A percentile compares a stretch with the other conserved stretches of the same genome.
Conservation (phyloP, 2,329 filamentous ascomycete species). For the Ceratocystis colombiana region DNA sequence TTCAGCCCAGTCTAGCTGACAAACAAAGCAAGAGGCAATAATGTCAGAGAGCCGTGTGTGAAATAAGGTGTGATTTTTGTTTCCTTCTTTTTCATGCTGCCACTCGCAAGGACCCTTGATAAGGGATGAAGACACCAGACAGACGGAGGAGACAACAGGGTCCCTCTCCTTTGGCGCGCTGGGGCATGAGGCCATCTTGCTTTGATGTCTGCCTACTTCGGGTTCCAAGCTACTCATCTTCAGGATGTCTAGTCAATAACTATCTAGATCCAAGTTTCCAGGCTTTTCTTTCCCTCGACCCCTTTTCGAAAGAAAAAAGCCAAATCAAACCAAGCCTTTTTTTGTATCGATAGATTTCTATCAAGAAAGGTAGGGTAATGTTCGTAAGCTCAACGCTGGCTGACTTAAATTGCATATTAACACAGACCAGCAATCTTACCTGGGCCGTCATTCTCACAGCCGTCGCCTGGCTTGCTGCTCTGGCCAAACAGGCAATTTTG, state of each 20-base stretch:
- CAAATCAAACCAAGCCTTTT: background rate
- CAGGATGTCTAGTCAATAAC: background rate
- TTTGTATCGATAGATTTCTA: background rate
- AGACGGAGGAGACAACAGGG: background rate
- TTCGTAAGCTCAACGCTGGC: background rate
- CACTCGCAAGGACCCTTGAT: background rate
- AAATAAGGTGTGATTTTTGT: background rate
- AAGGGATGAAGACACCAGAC: background rate
- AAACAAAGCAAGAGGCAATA: background rate
- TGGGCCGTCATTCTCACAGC: background rate
- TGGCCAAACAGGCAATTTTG: background rate
- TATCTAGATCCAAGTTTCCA: background rate
- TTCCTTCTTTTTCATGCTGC: background rate
- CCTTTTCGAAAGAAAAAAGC: background rate
- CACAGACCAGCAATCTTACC: background rate
- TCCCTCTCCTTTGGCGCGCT: too few species aligned
- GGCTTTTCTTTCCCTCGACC: background rate
- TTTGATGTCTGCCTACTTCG: too few species aligned
- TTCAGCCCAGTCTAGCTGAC: constrained; percentile 1
- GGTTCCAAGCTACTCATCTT: background rate
- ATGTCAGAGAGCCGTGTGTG: background rate
- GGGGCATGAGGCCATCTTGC: too few species aligned
- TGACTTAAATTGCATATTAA: background rate
- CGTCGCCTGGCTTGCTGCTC: background rate
- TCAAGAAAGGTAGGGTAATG: background rate